Conservation (phyloP, 805 yeast genomes). For the Schwanniomyces occidentalis region DNA sequence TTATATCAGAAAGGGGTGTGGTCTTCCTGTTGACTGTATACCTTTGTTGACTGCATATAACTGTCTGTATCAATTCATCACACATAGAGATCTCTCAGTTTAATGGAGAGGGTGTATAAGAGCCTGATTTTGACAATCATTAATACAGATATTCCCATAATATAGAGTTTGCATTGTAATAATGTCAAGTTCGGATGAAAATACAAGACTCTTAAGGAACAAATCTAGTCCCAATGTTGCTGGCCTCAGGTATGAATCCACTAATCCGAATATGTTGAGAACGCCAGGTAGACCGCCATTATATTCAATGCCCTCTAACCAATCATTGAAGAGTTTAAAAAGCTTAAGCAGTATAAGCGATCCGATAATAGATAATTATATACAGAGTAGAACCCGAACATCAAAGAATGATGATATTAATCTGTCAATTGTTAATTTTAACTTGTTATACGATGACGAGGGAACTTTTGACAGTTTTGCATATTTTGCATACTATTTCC, state of each 20-base stretch:
- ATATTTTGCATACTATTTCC: slow-evolving; percentile 32
- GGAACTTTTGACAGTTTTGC: slow-evolving; percentile 21
- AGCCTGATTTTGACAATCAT: no score
- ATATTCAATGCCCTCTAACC: slow-evolving; percentile 26
- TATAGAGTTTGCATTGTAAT: no score
- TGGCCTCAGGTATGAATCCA: neutral
- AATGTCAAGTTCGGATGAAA: slow-evolving; percentile 9
- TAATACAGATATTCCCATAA: no score
- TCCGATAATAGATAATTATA: slow-evolving; percentile 15
- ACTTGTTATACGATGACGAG: no score
- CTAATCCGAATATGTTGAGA: neutral
- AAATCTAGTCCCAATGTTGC: neutral
- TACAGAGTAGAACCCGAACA: slow-evolving; percentile 2
- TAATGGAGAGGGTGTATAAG: no score
- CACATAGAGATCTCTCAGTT: no score
- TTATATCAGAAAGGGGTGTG: no score
- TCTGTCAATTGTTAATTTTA: slow-evolving; percentile 10
- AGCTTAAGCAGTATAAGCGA: slow-evolving; percentile 17
- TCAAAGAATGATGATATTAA: slow-evolving; percentile 1
- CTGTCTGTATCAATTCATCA: no score
- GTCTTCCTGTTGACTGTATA: no score
- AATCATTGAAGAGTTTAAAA: slow-evolving; percentile 20
- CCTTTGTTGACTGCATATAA: no score
- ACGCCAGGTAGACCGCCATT: slow-evolving; percentile 24
- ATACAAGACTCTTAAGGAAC: slow-evolving; percentile 6